Base-by-base conservation (phyloP, 2,329 filamentous ascomycete genomes). In the Trichoderma harzianum region DNA sequence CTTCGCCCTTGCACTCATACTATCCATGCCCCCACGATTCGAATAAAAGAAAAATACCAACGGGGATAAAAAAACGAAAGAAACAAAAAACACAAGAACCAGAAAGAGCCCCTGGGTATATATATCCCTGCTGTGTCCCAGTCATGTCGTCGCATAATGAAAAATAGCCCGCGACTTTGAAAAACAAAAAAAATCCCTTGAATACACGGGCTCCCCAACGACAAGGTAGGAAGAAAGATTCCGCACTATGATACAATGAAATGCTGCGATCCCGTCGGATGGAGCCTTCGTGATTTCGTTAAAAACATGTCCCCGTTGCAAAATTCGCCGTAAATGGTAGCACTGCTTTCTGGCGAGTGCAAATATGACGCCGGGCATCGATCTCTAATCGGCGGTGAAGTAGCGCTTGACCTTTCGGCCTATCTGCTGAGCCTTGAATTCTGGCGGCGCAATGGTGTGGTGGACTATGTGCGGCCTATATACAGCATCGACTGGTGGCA, bases 381-480 rank as follows among this genome's bases (percentile, higher is more conserved):
- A 21, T 11, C 26, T 57, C 82, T 74, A 89, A 68, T 92, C 91
- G 4, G 90, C 90, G 4, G 89, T 88, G 79, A 93, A 93, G 77
- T 93, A 93, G 71, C 91, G 86, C 79, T 93, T 93, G 55, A 89
- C 87, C 78, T 90, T 91, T 77, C 85, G 91, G 76, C 87, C 85
- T 2, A 89, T 83, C 76, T 91, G 88, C 73, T 91, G 88, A 3
- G 91, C 90, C 78, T 92, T 92, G 76, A 92, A 86, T 76, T 93
- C 91, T 5, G 89, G 86, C 11, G 91, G 90, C 62, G 92, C 85
- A 61, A 88, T 87, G 18, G 93, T 95, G 79, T 98, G 95, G 81
- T 98, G 95, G 3, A 98, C 95, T 18, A 97, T 93, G 80, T 98
- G 95, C 7, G 95, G 95, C 63, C 94, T 87, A 79, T 97, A 97